phyloP scores from a whole-genome alignment of 257 asterid genomes.

The Salvia miltiorrhiza region DNA sequence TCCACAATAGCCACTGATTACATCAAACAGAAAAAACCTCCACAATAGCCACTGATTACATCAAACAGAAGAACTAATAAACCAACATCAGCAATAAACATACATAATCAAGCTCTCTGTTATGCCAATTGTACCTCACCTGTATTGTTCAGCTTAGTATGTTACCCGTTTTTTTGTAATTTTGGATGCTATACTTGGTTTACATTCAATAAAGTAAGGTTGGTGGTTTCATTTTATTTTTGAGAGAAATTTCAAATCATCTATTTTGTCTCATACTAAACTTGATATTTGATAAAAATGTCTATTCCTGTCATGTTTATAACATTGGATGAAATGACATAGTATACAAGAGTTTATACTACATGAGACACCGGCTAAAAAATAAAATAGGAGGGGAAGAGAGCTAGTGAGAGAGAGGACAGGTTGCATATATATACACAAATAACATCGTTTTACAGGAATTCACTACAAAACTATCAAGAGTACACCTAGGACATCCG shows the following conservation, averaged over 20 bases:
- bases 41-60: conserved; percentile 26
- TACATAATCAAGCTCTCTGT: not conserved
- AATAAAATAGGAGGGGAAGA: not conserved
- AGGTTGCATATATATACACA: not conserved
- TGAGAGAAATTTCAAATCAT: not conserved
- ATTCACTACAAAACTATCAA: not conserved
- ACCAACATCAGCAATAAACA: conserved; percentile 7
- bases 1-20: conserved; percentile 31
- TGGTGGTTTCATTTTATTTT: not conserved
- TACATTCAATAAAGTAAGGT: not conserved
- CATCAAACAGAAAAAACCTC: conserved; percentile 22
- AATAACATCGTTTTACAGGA: conserved; percentile 5
- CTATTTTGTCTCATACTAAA: conserved; percentile 8
- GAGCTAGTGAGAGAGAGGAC: not conserved
- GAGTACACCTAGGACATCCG: not conserved
- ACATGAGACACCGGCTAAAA: not conserved
- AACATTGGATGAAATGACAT: not conserved
- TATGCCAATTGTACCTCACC: not conserved
- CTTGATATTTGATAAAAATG: not conserved
- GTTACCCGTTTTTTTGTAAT: not conserved
- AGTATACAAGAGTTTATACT: not conserved
- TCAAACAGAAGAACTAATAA: not conserved
- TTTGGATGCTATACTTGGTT: conserved; percentile 11
- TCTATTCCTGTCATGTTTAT: not conserved
- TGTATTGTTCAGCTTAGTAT: not conserved